These are phyloP conservation scores for Colletotrichum cordylinicola DNA, from an alignment of 2,329 filamentous ascomycete species.

Conservation along the genomic window DNA sequence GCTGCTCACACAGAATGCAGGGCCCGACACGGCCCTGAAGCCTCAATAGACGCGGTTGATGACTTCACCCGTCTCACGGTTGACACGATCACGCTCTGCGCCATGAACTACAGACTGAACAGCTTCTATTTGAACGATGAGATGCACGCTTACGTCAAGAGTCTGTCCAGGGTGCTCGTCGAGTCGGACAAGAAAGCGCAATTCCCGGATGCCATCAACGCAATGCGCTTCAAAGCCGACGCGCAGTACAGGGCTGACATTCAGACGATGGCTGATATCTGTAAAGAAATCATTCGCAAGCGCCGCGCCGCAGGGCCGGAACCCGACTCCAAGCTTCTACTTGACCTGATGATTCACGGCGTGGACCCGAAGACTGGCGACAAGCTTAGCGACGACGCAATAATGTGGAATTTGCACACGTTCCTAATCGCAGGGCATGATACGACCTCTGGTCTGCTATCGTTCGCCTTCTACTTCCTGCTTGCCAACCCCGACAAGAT, in stretches of 20 bases:
- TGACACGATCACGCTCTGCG: slow-evolving; percentile 75
- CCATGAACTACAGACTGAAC: slow-evolving; percentile 77
- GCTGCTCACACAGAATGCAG: slow-evolving; percentile 46
- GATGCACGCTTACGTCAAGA: slow-evolving; percentile 71
- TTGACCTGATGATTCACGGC: slow-evolving; percentile 73
- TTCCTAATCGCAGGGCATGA: slow-evolving; percentile 77
- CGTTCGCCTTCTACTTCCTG: slow-evolving; percentile 69
- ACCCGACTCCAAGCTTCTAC: slow-evolving; percentile 61
- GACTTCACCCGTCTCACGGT: slow-evolving; percentile 77
- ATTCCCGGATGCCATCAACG: slow-evolving; percentile 41
- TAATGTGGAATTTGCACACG: slow-evolving; percentile 75
- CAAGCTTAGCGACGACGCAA: slow-evolving; percentile 65
- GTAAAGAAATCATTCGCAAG: slow-evolving; percentile 51
- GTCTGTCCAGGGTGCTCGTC: slow-evolving; percentile 69
- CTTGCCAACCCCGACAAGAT: slow-evolving; percentile 64
- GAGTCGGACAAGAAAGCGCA: slow-evolving; percentile 59
- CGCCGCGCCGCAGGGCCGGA: slow-evolving; percentile 20
- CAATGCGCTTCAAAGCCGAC: slow-evolving; percentile 37
- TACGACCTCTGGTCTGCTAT: slow-evolving; percentile 70
- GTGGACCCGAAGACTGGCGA: slow-evolving; percentile 71
- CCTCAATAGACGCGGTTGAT: slow-evolving; percentile 58
- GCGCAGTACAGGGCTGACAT: slow-evolving; percentile 49
- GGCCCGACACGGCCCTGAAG: slow-evolving; percentile 57
- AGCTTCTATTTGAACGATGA: slow-evolving; percentile 62
- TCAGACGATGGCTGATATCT: slow-evolving; percentile 47